Base-by-base conservation (phyloP, 192 early-diverging fungal species). In the Entrophospora sp. region DNA sequence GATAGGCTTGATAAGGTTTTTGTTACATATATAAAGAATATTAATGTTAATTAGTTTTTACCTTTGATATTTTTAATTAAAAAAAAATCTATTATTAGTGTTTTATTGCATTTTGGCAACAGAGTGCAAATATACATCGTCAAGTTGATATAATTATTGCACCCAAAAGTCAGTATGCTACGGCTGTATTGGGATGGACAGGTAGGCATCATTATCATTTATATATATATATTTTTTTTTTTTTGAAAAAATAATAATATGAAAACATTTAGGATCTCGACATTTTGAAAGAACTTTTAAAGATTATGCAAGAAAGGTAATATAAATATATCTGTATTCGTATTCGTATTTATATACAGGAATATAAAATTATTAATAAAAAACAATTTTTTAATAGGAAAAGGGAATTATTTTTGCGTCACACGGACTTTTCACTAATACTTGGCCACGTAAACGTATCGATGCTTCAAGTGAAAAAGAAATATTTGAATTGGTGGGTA, bases 81-180 rank as follows among this genome's bases (percentile, higher is more conserved):
- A n/a, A 48, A 0, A 27, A 40, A 5, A 10, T n/a, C 20, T 20
- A 20, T 4, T 1, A 24, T 22, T 59, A 69, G 64, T 74, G 72
- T 31, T 67, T 70, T 67, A 48, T 44, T 48, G 68, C 68, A 4
- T 74, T 74, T 61, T 43, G 61, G 6, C 73, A 74, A 22, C 73
- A 69, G 22, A 67, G 64, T 16, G 44, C 62, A 9, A 16, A 46
- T 37, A 56, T 74, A n/a, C 20, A 34, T 24, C 45, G 73, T 8
- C 73, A 74, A 49, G 62, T 74, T 1, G 73, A 74, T 37, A 31
- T 74, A 3, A 70, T 74, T 12, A 35, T 74, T 53, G 64, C 64
- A 9, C 44, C 68, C 2, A 24, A 38, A 24, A 62, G 38, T 10
- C 64, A 70, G 42, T 63, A 60, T 32, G 20, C 49, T 2, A 70